These are phyloP conservation scores for Vitis hybrid DNA, from an alignment of 177 flowering plant genomes.

Conservation along the genomic window DNA sequence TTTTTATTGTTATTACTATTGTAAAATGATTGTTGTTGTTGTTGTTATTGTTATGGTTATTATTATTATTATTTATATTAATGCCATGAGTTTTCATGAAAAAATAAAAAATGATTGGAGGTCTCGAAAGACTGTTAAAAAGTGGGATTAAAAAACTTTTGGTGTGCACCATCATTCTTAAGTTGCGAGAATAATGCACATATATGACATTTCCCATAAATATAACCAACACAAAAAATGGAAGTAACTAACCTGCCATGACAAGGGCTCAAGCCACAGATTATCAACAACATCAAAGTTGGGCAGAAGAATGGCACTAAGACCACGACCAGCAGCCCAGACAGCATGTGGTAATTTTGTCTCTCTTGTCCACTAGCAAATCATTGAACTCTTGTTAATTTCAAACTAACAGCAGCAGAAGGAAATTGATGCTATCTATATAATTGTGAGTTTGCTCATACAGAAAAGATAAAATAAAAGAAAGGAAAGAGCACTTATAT, in stretches of 20 bases:
- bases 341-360: constrained; percentile 93
- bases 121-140: too few relatives aligned
- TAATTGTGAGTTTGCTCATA: neutral
- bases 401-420: constrained; percentile 5
- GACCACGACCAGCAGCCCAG: constrained; percentile 98
- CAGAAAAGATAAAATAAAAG: too few relatives aligned
- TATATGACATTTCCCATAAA: neutral
- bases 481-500: neutral
- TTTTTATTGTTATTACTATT: too few relatives aligned
- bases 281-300: constrained; percentile 86
- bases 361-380: constrained; percentile 81
- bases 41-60: too few relatives aligned
- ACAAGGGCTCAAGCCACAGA: constrained; percentile 87
- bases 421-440: neutral
- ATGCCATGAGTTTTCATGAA: too few relatives aligned
- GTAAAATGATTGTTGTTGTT: too few relatives aligned
- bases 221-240: neutral
- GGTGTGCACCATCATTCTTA: neutral
- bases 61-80: too few relatives aligned
- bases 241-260: constrained; percentile 75
- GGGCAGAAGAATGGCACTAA: constrained; percentile 78
- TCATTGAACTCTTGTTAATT: constrained; percentile 13
- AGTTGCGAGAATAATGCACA: neutral
- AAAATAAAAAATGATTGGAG: too few relatives aligned
- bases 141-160: too few relatives aligned